phyloP scores from a whole-genome alignment of 495 filamentous ascomycete species.

The Aspergillus hancockii region DNA sequence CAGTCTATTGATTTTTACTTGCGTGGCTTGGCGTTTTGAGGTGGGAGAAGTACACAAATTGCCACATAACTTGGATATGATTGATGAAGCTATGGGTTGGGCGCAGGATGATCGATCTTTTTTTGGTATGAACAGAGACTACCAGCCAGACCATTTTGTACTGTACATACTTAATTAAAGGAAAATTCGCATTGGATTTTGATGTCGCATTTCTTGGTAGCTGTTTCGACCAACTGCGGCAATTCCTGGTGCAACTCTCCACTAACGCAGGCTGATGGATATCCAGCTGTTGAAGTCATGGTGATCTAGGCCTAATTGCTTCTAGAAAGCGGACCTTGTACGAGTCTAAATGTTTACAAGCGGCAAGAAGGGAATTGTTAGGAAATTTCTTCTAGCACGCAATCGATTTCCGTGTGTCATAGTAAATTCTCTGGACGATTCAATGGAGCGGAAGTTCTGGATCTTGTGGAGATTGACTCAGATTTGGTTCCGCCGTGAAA shows the following conservation, averaged over 20 bases:
- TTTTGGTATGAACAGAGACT: slow-evolving; percentile 20
- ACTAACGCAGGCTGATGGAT: neutral
- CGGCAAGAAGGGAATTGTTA: neutral
- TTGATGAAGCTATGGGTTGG: slow-evolving; percentile 16
- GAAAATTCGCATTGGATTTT: slow-evolving; percentile 11
- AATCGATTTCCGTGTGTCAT: slow-evolving; percentile 54
- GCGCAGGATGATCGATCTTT: slow-evolving; percentile 9
- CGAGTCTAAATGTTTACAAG: neutral
- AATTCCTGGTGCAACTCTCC: neutral
- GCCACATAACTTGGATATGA: slow-evolving; percentile 26
- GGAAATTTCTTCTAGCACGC: slow-evolving; percentile 24
- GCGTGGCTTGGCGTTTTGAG: slow-evolving; percentile 25
- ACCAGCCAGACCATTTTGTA: slow-evolving; percentile 17
- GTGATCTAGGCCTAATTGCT: neutral
- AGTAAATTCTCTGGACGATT: neutral
- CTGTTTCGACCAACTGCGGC: neutral
- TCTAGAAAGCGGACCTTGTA: neutral
- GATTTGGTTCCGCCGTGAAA: slow-evolving; percentile 10
- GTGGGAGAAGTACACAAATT: slow-evolving; percentile 36
- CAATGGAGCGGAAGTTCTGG: neutral
- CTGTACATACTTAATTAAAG: slow-evolving; percentile 32
- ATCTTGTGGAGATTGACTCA: slow-evolving; percentile 13
- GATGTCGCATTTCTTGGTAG: neutral
- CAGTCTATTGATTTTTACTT: neutral
- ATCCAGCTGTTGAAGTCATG: neutral